Conservation (phyloP, 305 asterid genomes). For the Ajuga reptans region DNA sequence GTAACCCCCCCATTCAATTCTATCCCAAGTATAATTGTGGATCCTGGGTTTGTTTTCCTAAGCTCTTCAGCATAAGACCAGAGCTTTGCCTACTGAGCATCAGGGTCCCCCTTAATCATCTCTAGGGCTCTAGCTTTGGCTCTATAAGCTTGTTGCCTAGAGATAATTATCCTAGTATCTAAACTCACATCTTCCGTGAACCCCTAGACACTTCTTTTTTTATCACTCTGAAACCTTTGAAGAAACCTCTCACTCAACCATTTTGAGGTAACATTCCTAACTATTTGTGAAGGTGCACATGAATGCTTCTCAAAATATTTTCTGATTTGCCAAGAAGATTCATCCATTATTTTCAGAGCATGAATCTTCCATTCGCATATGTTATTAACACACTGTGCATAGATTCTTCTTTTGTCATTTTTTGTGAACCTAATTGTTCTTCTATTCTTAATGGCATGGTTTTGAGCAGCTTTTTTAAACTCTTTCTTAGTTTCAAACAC, state of each 20-base stretch:
- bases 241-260: not conserved
- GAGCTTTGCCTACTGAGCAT: not conserved
- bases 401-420: not conserved
- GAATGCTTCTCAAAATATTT: not conserved
- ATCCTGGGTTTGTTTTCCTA: not conserved
- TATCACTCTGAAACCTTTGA: not conserved
- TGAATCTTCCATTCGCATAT: not conserved
- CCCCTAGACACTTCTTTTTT: not conserved
- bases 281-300: not conserved
- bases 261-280: not conserved
- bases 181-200: not conserved
- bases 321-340: not conserved
- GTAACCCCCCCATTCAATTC: not conserved
- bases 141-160: not conserved
- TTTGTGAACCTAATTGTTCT: not conserved
- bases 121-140: not conserved
- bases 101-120: not conserved
- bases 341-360: not conserved
- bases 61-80: not conserved
- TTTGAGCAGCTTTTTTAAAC: not conserved
- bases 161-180: not conserved
- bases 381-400: not conserved
- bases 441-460: not conserved
- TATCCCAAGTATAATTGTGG: not conserved
- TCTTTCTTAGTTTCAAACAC: not conserved